phyloP scores from a whole-genome alignment of 2,329 filamentous ascomycete genomes.

The Xylariales sp. region DNA sequence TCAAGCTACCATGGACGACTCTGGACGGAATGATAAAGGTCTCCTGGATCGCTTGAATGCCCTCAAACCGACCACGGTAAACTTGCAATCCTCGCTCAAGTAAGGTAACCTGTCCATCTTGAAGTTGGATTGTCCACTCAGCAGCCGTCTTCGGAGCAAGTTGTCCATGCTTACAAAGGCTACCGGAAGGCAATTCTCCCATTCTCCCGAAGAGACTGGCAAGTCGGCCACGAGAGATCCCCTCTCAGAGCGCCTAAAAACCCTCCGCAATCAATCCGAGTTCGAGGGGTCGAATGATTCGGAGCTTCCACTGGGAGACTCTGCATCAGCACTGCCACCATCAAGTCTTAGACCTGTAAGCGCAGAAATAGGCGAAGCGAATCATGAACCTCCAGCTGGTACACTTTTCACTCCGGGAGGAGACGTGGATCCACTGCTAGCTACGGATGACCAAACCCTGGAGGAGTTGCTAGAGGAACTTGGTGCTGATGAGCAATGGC shows the following conservation, averaged over 20 bases:
- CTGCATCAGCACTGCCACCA: conserved; percentile 1
- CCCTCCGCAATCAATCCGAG: conserved; percentile 37
- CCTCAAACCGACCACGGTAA: conserved; percentile 36
- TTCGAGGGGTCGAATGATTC: conserved; percentile 8
- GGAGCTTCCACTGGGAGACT: background rate
- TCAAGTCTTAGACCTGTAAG: conserved; percentile 1
- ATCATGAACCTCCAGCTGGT: conserved; percentile 4
- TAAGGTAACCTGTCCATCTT: conserved; percentile 31
- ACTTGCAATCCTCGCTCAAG: conserved; percentile 31
- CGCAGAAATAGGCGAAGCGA: conserved; percentile 7
- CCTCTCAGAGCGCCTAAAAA: conserved; percentile 47
- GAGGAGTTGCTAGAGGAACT: conserved; percentile 47
- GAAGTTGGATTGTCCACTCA: too few relatives aligned
- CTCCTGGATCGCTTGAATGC: conserved; percentile 52
- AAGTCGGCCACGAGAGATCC: conserved; percentile 45
- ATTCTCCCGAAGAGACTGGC: conserved; percentile 35
- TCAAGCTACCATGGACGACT: conserved; percentile 17
- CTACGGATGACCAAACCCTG: conserved; percentile 47
- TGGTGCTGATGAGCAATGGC: conserved; percentile 24
- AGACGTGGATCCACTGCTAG: conserved; percentile 32
- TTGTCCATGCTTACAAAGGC: conserved; percentile 16
- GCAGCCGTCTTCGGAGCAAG: too few relatives aligned
- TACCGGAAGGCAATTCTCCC: conserved; percentile 16
- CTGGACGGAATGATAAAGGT: conserved; percentile 33
- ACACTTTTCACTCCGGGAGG: conserved; percentile 2